phyloP scores from a whole-genome alignment of 2,329 filamentous ascomycete species.

The Monilinia fructigena region DNA sequence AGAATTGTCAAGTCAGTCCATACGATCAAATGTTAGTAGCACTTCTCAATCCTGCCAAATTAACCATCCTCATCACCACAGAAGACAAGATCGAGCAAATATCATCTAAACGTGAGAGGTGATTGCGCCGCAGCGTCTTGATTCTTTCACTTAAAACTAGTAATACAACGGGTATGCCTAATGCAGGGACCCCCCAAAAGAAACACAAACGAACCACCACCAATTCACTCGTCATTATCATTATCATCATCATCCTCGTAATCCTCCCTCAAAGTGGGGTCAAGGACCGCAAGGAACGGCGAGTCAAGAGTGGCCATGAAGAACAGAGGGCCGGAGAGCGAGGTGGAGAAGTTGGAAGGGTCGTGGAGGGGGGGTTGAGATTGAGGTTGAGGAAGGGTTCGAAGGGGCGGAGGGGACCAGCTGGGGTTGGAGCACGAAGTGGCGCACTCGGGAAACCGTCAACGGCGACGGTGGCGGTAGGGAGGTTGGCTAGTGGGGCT shows the following conservation, averaged over 20 bases:
- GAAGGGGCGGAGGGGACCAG: background rate
- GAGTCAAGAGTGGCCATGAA: background rate
- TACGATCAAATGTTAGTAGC: background rate
- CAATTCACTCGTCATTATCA: background rate
- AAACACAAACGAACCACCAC: too few relatives aligned
- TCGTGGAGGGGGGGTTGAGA: background rate
- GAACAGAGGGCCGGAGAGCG: background rate
- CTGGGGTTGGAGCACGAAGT: too few relatives aligned
- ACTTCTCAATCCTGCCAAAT: background rate
- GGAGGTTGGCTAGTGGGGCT: too few relatives aligned
- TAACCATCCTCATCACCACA: background rate
- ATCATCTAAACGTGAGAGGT: background rate
- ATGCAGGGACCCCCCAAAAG: background rate
- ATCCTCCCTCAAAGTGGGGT: background rate
- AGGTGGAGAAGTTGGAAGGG: background rate
- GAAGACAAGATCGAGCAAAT: background rate
- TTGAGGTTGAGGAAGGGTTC: background rate
- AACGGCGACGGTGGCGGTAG: too few relatives aligned
- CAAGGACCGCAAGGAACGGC: background rate
- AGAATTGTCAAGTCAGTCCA: background rate
- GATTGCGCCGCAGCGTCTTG: background rate
- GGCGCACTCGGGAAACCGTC: too few relatives aligned
- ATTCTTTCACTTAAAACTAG: background rate
- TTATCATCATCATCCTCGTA: background rate
- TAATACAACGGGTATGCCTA: background rate